Evolutionary conservation across 345 rosid genomes (phyloP).

Genomic region (Moricandia moricandioides): DNA sequence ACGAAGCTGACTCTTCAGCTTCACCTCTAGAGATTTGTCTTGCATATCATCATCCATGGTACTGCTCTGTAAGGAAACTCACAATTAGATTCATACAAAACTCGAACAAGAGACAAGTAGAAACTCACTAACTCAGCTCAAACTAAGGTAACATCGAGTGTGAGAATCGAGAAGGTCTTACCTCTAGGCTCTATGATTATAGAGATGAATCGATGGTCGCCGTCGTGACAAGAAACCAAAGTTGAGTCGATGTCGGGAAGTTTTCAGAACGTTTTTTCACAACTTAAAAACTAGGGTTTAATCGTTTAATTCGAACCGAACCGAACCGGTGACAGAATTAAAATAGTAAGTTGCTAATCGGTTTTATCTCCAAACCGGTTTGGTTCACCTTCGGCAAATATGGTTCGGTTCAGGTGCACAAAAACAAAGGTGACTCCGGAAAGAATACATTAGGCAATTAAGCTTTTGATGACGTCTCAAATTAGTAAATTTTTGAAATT

Average conservation of each 20-base stretch:
- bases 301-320: not conserved
- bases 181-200: not conserved
- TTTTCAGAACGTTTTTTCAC: not conserved
- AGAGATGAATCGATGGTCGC: not conserved
- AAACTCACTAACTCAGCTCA: not conserved
- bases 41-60: conserved; percentile 29
- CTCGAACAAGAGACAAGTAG: not conserved
- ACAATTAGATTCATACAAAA: not conserved
- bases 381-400: not conserved
- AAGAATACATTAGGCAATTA: not conserved
- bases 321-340: not conserved
- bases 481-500: too few species aligned
- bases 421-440: not conserved
- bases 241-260: not conserved
- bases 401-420: not conserved
- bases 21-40: conserved; percentile 47
- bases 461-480: not conserved
- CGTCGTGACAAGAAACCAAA: not conserved
- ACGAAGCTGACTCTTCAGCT: conserved; percentile 46
- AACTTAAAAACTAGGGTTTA: not conserved
- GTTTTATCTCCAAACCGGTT: not conserved
- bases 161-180: not conserved
- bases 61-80: not conserved
- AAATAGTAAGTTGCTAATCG: not conserved
- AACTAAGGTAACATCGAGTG: not conserved